phyloP scores from a whole-genome alignment of 768 basidiomycete species.

The Hericium coralloides region DNA sequence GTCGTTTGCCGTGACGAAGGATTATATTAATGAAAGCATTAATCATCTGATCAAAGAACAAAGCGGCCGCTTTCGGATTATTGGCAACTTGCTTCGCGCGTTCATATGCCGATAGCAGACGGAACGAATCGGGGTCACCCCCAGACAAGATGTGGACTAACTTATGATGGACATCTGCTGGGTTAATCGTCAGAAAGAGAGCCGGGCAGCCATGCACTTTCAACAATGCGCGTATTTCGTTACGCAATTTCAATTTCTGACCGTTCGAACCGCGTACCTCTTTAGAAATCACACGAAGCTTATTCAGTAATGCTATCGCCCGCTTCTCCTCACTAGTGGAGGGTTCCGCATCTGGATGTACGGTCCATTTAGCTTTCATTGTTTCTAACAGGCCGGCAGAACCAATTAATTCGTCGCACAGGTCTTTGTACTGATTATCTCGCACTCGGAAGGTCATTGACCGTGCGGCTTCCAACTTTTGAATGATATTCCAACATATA shows the following conservation, averaged over 20 bases:
- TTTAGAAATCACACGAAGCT: background rate
- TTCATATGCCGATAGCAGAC: constrained; percentile 23
- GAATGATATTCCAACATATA: background rate
- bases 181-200: constrained; percentile 20
- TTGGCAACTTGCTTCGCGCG: constrained; percentile 27
- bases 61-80: constrained; percentile 30
- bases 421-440: background rate
- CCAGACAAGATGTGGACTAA: constrained; percentile 32
- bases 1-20: background rate
- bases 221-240: background rate
- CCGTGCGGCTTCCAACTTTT: background rate
- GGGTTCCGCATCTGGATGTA: background rate
- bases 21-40: constrained; percentile 25
- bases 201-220: background rate
- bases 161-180: constrained; percentile 33
- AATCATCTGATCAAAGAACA: constrained; percentile 37
- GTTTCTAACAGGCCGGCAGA: background rate
- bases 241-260: background rate
- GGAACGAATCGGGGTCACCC: constrained; percentile 27
- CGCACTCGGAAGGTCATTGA: background rate
- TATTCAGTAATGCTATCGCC: background rate
- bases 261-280: background rate
- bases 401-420: background rate
- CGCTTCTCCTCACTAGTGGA: background rate
- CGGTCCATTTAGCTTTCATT: background rate